Evolutionary conservation across 2,329 filamentous ascomycete species (phyloP).

Genomic region (Cercospora janseana): DNA sequence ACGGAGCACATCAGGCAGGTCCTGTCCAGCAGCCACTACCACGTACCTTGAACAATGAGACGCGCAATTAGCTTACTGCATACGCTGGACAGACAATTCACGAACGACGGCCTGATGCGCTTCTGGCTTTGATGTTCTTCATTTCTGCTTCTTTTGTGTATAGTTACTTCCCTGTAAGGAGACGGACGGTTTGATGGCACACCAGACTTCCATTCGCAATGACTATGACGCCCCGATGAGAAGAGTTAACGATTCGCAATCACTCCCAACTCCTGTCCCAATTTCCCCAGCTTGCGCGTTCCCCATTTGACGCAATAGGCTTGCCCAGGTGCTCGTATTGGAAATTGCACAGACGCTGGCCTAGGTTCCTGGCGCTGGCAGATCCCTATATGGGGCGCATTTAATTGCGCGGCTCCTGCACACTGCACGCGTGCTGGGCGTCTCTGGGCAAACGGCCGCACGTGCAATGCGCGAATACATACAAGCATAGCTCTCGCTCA

Average conservation of each 20-base stretch:
- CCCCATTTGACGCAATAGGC: not conserved
- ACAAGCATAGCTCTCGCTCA: not conserved
- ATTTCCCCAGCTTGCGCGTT: not conserved
- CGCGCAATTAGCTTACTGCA: slow-evolving; percentile 11
- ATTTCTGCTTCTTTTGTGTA: slow-evolving; percentile 22
- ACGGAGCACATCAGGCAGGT: slow-evolving; percentile 18
- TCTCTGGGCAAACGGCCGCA: too few relatives aligned
- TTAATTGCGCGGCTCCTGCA: slow-evolving; percentile 7
- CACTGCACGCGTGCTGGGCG: too few relatives aligned
- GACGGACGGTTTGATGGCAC: slow-evolving; percentile 19
- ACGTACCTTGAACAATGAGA: not conserved
- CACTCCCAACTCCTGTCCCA: not conserved
- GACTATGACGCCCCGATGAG: slow-evolving; percentile 19
- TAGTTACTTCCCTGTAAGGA: slow-evolving; percentile 17
- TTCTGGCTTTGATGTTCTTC: slow-evolving; percentile 13
- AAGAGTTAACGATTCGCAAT: slow-evolving; percentile 17
- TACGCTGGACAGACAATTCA: slow-evolving; percentile 20
- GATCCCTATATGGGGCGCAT: slow-evolving; percentile 13
- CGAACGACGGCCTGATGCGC: slow-evolving; percentile 18
- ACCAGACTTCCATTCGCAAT: slow-evolving; percentile 19
- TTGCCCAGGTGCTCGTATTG: slow-evolving; percentile 7
- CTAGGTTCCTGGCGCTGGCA: slow-evolving; percentile 6
- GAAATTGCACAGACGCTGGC: slow-evolving; percentile 7
- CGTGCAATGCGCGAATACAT: not conserved
- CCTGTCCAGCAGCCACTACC: slow-evolving; percentile 15